Evolutionary conservation across 2,329 filamentous ascomycete genomes (phyloP), one percentile per base, ranked within the genome.

Genomic region (Cladosporium sphaerospermum): DNA sequence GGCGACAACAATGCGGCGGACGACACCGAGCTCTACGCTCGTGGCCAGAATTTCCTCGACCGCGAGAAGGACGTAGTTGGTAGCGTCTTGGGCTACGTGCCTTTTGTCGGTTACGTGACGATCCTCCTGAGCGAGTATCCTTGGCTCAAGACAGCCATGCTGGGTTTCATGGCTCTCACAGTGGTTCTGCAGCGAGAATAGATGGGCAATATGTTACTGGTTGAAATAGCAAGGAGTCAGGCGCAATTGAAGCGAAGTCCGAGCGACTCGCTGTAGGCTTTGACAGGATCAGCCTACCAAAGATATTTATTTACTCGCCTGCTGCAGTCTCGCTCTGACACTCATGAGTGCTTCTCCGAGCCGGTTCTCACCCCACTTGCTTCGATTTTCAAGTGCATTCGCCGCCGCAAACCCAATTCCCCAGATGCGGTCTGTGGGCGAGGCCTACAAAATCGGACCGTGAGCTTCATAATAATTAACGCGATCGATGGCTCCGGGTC

Each of bases 1-100:
- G 93, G 93, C 61, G 93, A 99, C 74, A 99, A 97, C 78, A 99
- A 99, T 69, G 73, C 83, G 7, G 88, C 89, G 40, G 92, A 97
- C 70, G 93, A 99, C 69, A 95, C 89, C 13, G 91, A 96, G 68
- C 79, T 87, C 14, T 96, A 96, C 69, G 91, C 93, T 2, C 76
- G 78, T 37, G 89, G 87, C 14, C 92, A 99, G 73, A 88, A 89
- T 66, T 95, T 89, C 69, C 78, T 99, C 43, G 84, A 87, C 68
- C 82, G 93, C 55, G 55, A 56, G 32, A 81, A 86, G 67, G 92
- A 97, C 67, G 91, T 99, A 53, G 89, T 99, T 54, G 93, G 93
- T 43, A 95, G 88, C 61, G 93, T 97, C 6, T 77, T 93, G 9
- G 93, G 82, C 36, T 99, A 95, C 69, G 84, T 97, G 54, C 93